A percentile compares a stretch with the other conserved stretches of the same genome.
phyloP scores from a whole-genome alignment of 257 asterid genomes.

The Solanum sitiens region DNA sequence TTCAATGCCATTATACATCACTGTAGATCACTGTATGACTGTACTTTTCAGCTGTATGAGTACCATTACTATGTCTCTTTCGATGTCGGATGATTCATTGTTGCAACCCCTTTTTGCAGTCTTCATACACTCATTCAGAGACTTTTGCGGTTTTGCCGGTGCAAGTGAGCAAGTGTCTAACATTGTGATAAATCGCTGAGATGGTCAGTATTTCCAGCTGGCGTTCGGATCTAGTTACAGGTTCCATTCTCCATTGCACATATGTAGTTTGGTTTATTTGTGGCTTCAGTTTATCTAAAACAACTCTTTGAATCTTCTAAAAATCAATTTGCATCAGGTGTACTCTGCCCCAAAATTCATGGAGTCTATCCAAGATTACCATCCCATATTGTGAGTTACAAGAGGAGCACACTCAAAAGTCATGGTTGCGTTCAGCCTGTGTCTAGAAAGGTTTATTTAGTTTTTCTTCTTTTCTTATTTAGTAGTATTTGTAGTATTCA shows the following conservation, averaged over 20 bases:
- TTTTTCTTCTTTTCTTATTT: background rate
- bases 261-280: background rate
- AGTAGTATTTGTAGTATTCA: background rate
- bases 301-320: background rate
- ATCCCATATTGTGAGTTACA: conserved; percentile 1
- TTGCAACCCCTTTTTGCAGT: background rate
- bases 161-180: background rate
- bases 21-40: background rate
- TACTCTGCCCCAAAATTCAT: conserved; percentile 10
- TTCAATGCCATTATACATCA: background rate
- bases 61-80: background rate
- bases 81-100: background rate
- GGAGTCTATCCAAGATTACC: conserved; percentile 12
- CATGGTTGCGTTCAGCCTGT: background rate
- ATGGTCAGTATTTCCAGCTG: background rate
- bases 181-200: background rate
- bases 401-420: conserved; percentile 8
- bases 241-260: background rate
- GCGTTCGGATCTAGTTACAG: background rate
- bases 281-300: background rate
- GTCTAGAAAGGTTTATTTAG: conserved; percentile 19
- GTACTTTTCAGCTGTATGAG: background rate
- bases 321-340: conserved; percentile 12
- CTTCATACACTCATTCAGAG: background rate
- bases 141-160: background rate